Evolutionary conservation across 179 eudicot genomes (phyloP).

Genomic region (Carnegiea gigantea): DNA sequence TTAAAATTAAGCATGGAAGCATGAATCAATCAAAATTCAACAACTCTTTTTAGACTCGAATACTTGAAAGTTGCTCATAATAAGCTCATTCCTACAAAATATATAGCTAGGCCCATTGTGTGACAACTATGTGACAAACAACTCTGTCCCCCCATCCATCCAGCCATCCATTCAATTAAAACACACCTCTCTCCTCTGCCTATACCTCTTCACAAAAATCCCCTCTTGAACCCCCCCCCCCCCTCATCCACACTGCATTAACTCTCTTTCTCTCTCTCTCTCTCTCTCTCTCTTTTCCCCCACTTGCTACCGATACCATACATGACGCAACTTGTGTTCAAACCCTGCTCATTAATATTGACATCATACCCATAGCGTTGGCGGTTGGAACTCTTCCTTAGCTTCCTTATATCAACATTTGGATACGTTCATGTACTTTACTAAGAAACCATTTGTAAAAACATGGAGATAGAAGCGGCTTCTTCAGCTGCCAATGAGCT

Average conservation of each 20-base stretch:
- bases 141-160: no score
- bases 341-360: constrained; percentile 13
- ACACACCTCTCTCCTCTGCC: no score
- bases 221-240: not conserved
- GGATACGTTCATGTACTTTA: no score
- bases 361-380: constrained; percentile 31
- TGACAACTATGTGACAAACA: not conserved
- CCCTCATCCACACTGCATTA: constrained; percentile 12
- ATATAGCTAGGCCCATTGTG: not conserved
- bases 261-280: not conserved
- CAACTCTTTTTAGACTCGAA: no score
- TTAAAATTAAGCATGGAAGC: no score
- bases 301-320: constrained; percentile 32
- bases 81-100: no score
- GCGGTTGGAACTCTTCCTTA: constrained; percentile 21
- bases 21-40: not conserved
- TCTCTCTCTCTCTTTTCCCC: not conserved
- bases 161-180: no score
- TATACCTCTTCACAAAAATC: no score
- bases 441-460: not conserved
- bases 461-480: constrained; percentile 40
- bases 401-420: no score
- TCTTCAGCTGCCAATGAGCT: constrained; percentile 13
- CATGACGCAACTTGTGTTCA: constrained; percentile 24
- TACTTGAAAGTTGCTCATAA: no score